Evolutionary conservation across 148 eudicot genomes (phyloP), one percentile per base, ranked within the genome.

Genomic region (Limonium bicolor): DNA sequence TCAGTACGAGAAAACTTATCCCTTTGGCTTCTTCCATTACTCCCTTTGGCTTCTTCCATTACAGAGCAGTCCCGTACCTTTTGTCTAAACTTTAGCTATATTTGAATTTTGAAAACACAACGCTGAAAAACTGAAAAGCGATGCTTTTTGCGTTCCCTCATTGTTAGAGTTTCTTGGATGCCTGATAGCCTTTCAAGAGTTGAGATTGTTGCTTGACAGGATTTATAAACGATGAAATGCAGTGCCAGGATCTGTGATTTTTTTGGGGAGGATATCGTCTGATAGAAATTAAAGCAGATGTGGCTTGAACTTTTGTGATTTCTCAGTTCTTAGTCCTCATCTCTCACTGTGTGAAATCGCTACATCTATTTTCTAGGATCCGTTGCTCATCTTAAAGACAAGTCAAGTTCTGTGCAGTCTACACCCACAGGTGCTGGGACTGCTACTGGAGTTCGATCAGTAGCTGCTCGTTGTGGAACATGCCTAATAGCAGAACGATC

Each of bases 381-480:
- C 32, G 35, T 66, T 31, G 66, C 71, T 4, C 71, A 66, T 5
- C 40, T 66, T 9, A 66, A 60, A 54, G 71, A 60, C 36, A 66
- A 57, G 60, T 18, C 52, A 13, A 29, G 42, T 13, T 64, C 57
- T 12, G 46, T 41, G 20, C 41, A 35, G 8, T 19, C 50, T 6
- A 15, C 48, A 2, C 52, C 62, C 44, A 60, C 66, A 2, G 38
- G 62, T 52, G 60, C 44, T 32, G 35, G 62, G 32, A 50, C 62
- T 2, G 60, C 57, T 23, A 51, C 65, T 41, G 66, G 71, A 28
- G 61, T 66, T 34, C 60, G 71, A 48, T 60, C 47, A 37, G 71
- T 53, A 13, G 64, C 69, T 4, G 56, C 66, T 3, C 60, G 43
- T 48, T 66, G 14, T 41, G 60, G 36, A 62, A 62, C 14, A 46